A percentile compares a stretch with the other conserved stretches of the same genome.
phyloP scores from a whole-genome alignment of 805 yeast species.

The Isabelozyma heimii region DNA sequence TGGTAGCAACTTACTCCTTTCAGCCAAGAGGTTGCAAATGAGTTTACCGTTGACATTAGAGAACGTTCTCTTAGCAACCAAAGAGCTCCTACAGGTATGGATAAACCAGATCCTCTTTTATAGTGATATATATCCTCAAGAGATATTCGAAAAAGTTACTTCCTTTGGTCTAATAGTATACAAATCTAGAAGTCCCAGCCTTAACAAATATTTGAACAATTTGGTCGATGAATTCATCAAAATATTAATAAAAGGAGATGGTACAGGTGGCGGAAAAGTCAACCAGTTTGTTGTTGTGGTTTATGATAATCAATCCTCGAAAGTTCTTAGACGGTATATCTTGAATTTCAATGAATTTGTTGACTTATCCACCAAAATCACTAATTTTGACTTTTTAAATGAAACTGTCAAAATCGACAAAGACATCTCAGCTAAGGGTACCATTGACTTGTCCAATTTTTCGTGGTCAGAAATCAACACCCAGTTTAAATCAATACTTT shows the following conservation, averaged over 20 bases:
- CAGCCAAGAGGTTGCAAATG: neutral
- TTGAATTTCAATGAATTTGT: slow-evolving; percentile 30
- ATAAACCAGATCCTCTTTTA: slow-evolving; percentile 55
- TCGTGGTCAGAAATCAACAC: slow-evolving; percentile 33
- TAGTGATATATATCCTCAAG: slow-evolving; percentile 51
- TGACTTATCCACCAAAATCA: slow-evolving; percentile 13
- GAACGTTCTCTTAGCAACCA: slow-evolving; percentile 30
- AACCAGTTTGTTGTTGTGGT: slow-evolving; percentile 36
- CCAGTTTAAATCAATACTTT: slow-evolving; percentile 27
- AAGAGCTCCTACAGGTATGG: slow-evolving; percentile 51
- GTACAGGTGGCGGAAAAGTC: slow-evolving; percentile 19
- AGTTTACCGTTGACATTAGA: slow-evolving; percentile 18
- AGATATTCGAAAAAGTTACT: slow-evolving; percentile 43
- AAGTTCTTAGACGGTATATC: slow-evolving; percentile 38
- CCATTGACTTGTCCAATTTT: slow-evolving; percentile 20
- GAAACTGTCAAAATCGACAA: neutral
- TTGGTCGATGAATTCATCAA: slow-evolving; percentile 28
- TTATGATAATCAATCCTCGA: slow-evolving; percentile 23
- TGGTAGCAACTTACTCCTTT: neutral
- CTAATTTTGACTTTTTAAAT: slow-evolving; percentile 13
- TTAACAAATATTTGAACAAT: slow-evolving; percentile 41
- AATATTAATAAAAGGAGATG: slow-evolving; percentile 9
- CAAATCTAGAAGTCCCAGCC: slow-evolving; percentile 45
- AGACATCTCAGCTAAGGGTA: neutral
- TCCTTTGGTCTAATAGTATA: slow-evolving; percentile 43